These are phyloP conservation scores for Russula emetica DNA, from an alignment of 768 basidiomycete genomes.

Conservation along the genomic window DNA sequence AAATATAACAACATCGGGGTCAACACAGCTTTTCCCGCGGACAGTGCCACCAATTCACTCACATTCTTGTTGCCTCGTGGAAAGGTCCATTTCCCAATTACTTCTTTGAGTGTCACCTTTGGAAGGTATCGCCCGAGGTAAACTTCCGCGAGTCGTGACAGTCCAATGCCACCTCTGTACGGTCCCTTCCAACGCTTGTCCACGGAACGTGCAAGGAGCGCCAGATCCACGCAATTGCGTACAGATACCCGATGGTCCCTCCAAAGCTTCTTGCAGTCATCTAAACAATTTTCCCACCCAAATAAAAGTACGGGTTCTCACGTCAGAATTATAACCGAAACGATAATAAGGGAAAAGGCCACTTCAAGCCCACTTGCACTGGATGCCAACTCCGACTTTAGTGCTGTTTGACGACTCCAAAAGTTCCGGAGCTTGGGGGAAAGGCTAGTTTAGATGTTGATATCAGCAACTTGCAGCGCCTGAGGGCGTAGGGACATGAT, in stretches of 20 bases:
- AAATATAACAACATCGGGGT: background rate
- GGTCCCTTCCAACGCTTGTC: slow-evolving; percentile 70
- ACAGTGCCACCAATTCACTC: slow-evolving; percentile 31
- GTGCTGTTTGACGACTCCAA: slow-evolving; percentile 50
- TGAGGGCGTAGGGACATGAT: background rate
- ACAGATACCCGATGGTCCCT: slow-evolving; percentile 41
- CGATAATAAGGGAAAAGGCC: background rate
- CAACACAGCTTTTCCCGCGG: background rate
- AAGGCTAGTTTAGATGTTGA: slow-evolving; percentile 18
- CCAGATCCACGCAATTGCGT: slow-evolving; percentile 61
- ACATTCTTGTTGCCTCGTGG: slow-evolving; percentile 55
- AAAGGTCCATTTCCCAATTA: slow-evolving; percentile 62
- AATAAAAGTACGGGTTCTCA: background rate
- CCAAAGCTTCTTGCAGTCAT: slow-evolving; percentile 64
- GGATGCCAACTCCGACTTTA: slow-evolving; percentile 75
- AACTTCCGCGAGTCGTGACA: slow-evolving; percentile 58
- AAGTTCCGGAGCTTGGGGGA: slow-evolving; percentile 43
- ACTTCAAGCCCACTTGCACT: slow-evolving; percentile 39
- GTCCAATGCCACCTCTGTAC: slow-evolving; percentile 55
- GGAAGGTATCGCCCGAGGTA: slow-evolving; percentile 50
- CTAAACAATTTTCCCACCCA: slow-evolving; percentile 35
- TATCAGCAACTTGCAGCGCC: background rate
- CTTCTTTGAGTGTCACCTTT: slow-evolving; percentile 57
- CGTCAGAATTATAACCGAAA: background rate
- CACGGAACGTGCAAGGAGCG: slow-evolving; percentile 62